Evolutionary conservation across 169 alveolate genomes (phyloP).

Genomic region (Cryptosporidium canis): DNA sequence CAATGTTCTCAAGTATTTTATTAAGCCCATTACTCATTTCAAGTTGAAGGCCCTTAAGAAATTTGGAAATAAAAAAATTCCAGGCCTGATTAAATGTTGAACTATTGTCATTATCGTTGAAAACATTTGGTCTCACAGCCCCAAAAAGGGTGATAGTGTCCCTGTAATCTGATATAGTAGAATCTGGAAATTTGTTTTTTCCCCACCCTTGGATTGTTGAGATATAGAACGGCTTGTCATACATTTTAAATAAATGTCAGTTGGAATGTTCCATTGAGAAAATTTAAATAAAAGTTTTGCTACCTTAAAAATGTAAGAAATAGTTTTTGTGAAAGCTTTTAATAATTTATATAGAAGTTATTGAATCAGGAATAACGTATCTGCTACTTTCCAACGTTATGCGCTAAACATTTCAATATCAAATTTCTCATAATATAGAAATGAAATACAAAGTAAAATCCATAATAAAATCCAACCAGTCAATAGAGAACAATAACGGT

Average conservation of each 20-base stretch:
- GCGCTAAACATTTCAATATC: neutral
- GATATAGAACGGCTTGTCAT: slow-evolving; percentile 21
- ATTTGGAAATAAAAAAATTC: slow-evolving; percentile 28
- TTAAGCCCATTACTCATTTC: slow-evolving; percentile 33
- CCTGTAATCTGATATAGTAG: neutral
- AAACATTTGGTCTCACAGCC: neutral
- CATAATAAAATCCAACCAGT: neutral
- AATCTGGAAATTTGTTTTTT: neutral
- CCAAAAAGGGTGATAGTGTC: slow-evolving; percentile 36
- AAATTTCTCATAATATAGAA: neutral
- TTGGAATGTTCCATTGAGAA: no score
- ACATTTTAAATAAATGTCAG: neutral
- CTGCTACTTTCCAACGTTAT: neutral
- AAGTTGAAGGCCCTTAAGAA: neutral
- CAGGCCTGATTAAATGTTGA: slow-evolving; percentile 6
- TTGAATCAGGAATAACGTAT: neutral
- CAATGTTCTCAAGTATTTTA: slow-evolving; percentile 26
- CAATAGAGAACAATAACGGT: slow-evolving; percentile 24
- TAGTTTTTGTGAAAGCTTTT: neutral
- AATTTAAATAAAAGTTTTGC: no score
- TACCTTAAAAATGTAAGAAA: no score
- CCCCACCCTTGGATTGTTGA: neutral
- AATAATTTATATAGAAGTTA: neutral
- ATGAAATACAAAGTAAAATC: neutral
- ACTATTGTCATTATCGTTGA: neutral